phyloP scores from a whole-genome alignment of 306 rosid genomes.

The Glycine latifolia region DNA sequence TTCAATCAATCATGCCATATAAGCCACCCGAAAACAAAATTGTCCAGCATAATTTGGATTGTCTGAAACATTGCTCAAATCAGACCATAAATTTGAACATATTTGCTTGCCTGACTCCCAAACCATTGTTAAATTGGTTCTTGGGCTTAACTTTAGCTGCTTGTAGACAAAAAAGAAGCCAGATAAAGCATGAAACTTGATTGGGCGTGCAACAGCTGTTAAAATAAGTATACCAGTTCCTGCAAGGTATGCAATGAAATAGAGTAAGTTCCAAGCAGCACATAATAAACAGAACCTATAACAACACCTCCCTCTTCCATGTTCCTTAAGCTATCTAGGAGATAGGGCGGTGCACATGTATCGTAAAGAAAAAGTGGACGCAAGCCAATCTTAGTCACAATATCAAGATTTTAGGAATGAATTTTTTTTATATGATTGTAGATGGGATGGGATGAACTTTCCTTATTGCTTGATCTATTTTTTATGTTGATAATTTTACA shows the following conservation, averaged over 20 bases:
- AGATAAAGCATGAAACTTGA: conserved; percentile 74
- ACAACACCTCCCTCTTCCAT: background rate
- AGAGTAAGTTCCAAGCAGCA: conserved; percentile 19
- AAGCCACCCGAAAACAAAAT: conserved; percentile 80
- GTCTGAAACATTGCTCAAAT: conserved; percentile 54
- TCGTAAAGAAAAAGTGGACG: background rate
- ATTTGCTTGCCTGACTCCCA: conserved; percentile 76
- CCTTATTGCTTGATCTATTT: conserved; percentile 2
- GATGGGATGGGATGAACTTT: background rate
- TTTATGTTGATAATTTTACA: conserved; percentile 20
- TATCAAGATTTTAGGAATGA: background rate
- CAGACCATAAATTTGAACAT: conserved; percentile 72
- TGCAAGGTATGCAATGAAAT: conserved; percentile 51
- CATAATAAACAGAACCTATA: conserved; percentile 13
- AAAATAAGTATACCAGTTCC: conserved; percentile 61
- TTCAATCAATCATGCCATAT: conserved; percentile 82
- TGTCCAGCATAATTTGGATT: conserved; percentile 58
- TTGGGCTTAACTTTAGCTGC: conserved; percentile 68
- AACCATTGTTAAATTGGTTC: conserved; percentile 67
- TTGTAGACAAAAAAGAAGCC: conserved; percentile 83
- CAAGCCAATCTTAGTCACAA: conserved; percentile 2
- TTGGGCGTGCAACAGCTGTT: conserved; percentile 56
- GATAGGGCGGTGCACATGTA: background rate
- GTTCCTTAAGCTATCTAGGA: conserved; percentile 15
- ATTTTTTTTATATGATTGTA: background rate